Evolutionary conservation across 2,329 filamentous ascomycete genomes (phyloP), one percentile per base, ranked within the genome.

Genomic region (Pseudogymnoascus sp.): DNA sequence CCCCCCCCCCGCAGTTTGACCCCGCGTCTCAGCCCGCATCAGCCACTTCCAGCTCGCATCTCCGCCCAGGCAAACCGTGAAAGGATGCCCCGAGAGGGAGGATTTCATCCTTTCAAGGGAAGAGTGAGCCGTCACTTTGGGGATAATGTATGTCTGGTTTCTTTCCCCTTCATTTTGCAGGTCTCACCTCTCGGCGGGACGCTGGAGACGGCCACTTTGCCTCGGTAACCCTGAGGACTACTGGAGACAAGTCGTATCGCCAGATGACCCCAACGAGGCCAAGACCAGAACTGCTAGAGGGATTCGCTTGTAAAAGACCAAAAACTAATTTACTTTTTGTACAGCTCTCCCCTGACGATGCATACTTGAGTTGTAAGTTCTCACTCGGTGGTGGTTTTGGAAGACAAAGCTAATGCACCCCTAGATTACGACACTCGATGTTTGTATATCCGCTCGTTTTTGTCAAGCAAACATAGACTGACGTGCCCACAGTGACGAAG

Each of bases 331-430:
- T 19, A 11, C 16, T 3, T 22, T 33, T 33, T 35, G 7, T 35
- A 36, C 64, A 81, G 78, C 70, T 85, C 66, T 76, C 77, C 61
- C 85, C 86, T 12, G 86, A 89, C 67, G 86, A 88, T 75, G 82
- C 85, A 36, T 89, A 88, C 74, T 76, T 90, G 65, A 87, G 83
- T 72, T 90, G 87, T 88, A 74, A 83, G 85, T 81, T 41, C 58
- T 33, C 36, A 25, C 12, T 4, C 49, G 7, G 16, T 19, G 16
- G 49, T 55, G 7, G 9, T 55, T 55, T 33, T 22, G 28, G 49
- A 14, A 33, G 9, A 14, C 28, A 14, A 35, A 55, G 28, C 49
- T 55, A 30, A 12, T 25, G 58, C 12, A 11, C 22, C n/a, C 22
- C 28, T 69, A 88, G 85, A 88, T 73, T 78, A 86, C 69, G 85